Conservation (phyloP, 352 stramenopile genomes). For the Globisporangium iwayamae region DNA sequence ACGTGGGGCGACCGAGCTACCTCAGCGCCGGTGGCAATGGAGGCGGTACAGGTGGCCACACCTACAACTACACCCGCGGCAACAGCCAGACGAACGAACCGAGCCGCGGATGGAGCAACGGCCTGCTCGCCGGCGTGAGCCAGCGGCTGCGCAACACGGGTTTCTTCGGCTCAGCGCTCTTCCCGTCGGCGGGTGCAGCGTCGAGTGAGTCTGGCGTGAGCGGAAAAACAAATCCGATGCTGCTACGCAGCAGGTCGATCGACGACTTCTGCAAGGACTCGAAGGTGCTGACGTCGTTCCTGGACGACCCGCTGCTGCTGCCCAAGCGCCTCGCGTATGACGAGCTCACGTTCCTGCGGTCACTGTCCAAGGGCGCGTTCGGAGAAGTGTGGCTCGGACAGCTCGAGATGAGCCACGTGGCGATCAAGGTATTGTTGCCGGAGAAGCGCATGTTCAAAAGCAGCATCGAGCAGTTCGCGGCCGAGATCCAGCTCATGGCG, state of each 20-base stretch:
- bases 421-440: constrained; percentile 67
- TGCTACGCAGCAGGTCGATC: constrained; percentile 34
- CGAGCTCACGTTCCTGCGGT: constrained; percentile 59
- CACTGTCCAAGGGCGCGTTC: constrained; percentile 65
- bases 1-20: constrained; percentile 14
- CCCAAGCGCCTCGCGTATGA: constrained; percentile 57
- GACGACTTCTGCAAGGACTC: constrained; percentile 68
- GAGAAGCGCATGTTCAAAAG: constrained; percentile 51
- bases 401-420: constrained; percentile 62
- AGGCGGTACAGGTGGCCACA: not conserved
- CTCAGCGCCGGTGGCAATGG: not conserved
- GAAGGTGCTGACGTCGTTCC: constrained; percentile 40
- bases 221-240: not conserved
- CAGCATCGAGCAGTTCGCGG: constrained; percentile 61
- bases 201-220: not conserved
- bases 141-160: constrained; percentile 13
- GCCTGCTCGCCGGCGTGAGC: constrained; percentile 9
- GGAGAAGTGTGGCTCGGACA: constrained; percentile 73
- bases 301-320: constrained; percentile 46
- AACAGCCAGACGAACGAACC: not conserved
- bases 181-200: not conserved
- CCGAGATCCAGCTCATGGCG: constrained; percentile 72
- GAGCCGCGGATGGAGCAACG: constrained; percentile 1
- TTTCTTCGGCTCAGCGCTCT: constrained; percentile 13
- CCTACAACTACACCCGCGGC: not conserved